These are phyloP conservation scores for Kuraishia hungarica DNA, from an alignment of 805 yeast species.

Conservation along the genomic window DNA sequence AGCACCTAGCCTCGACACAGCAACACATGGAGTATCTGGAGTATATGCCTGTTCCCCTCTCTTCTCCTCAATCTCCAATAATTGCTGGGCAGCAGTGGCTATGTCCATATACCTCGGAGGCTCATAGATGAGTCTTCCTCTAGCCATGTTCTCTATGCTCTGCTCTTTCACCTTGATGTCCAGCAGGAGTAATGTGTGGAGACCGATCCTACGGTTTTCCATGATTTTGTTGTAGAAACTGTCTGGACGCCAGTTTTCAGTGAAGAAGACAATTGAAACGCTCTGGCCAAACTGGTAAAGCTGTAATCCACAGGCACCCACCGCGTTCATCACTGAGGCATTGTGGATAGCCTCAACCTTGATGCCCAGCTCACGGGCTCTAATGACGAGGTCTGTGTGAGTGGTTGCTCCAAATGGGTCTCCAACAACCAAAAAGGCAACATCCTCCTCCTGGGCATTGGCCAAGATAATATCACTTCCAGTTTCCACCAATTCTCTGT, in stretches of 20 bases:
- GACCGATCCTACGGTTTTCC: conserved; percentile 86
- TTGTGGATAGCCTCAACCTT: conserved; percentile 80
- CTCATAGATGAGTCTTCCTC: conserved; percentile 87
- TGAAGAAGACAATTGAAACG: conserved; percentile 92
- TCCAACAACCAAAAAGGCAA: conserved; percentile 94
- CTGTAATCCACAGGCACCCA: conserved; percentile 96
- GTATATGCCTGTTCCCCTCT: conserved; percentile 76
- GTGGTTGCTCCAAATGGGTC: conserved; percentile 98
- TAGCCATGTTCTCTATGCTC: conserved; percentile 86
- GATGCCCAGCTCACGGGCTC: conserved; percentile 83
- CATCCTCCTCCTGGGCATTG: conserved; percentile 70
- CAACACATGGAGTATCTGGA: conserved; percentile 85
- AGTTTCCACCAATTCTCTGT: conserved; percentile 87
- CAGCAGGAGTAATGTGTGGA: conserved; percentile 80
- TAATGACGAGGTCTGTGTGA: conserved; percentile 85
- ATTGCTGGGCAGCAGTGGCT: conserved; percentile 79
- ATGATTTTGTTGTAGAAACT: conserved; percentile 81
- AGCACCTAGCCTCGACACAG: conserved; percentile 86
- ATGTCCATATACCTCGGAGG: conserved; percentile 97
- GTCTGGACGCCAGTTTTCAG: conserved; percentile 94
- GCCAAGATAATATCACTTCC: conserved; percentile 78
- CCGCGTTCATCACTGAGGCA: conserved; percentile 97
- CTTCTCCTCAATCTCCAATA: conserved; percentile 77
- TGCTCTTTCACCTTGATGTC: conserved; percentile 98
- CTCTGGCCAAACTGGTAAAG: conserved; percentile 95